phyloP scores from a whole-genome alignment of 495 filamentous ascomycete species.

The Penicillium riverlandense region DNA sequence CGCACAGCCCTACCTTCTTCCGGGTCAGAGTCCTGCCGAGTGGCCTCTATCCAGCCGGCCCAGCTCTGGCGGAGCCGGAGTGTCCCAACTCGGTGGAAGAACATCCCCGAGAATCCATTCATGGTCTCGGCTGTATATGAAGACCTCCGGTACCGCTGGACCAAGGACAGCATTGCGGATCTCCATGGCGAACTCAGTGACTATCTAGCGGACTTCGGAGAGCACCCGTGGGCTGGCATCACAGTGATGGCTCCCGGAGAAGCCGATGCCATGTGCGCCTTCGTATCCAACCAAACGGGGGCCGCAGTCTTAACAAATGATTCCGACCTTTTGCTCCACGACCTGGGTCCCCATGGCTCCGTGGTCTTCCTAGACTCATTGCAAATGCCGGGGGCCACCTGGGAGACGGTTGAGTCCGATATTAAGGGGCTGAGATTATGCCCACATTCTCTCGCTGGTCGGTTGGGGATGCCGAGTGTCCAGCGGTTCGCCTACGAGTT shows the following conservation, averaged over 20 bases:
- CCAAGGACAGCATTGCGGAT: slow-evolving; percentile 13
- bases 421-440: slow-evolving; percentile 32
- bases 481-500: slow-evolving; percentile 31
- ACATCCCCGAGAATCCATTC: slow-evolving; percentile 52
- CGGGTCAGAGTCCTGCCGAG: slow-evolving; percentile 1
- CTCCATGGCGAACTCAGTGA: slow-evolving; percentile 2
- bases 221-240: slow-evolving; percentile 39
- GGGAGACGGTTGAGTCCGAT: slow-evolving; percentile 6
- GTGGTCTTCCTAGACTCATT: slow-evolving; percentile 53
- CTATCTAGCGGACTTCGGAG: not conserved
- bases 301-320: slow-evolving; percentile 58
- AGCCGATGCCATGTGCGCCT: slow-evolving; percentile 63
- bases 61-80: slow-evolving; percentile 20
- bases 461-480: slow-evolving; percentile 29
- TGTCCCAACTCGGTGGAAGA: slow-evolving; percentile 17
- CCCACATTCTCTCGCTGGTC: slow-evolving; percentile 25
- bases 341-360: slow-evolving; percentile 49
- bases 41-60: slow-evolving; percentile 4
- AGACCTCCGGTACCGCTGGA: slow-evolving; percentile 40
- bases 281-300: slow-evolving; percentile 40
- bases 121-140: slow-evolving; percentile 64
- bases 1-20: slow-evolving; percentile 1
- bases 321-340: slow-evolving; percentile 66
- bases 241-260: slow-evolving; percentile 59
- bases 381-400: slow-evolving; percentile 13